Evolutionary conservation across 1,284 basidiomycete species (phyloP).

Genomic region (Xerocomus amazonicus): DNA sequence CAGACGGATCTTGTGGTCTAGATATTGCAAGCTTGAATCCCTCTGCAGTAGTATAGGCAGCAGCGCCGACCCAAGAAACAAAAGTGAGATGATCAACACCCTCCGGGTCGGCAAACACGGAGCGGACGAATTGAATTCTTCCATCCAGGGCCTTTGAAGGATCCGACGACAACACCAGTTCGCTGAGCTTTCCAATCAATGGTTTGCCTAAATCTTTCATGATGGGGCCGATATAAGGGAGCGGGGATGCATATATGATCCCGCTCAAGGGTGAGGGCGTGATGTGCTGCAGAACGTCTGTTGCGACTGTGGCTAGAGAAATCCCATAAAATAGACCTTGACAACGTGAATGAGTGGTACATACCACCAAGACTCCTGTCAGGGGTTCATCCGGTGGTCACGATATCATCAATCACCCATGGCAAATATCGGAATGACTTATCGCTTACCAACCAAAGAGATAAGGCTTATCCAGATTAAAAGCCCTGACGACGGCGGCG

Average conservation of each 20-base stretch:
- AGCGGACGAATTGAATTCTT: constrained; percentile 4
- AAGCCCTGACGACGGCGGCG: constrained; percentile 4
- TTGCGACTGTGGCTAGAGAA: background rate
- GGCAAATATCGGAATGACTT: background rate
- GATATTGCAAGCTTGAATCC: background rate
- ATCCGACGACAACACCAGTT: background rate
- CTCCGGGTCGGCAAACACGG: constrained; percentile 5
- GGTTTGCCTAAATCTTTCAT: constrained; percentile 3
- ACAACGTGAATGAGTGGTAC: background rate
- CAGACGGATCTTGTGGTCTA: background rate
- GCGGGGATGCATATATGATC: constrained; percentile 5
- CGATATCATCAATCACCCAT: background rate
- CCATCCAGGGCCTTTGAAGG: background rate
- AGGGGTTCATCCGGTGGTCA: background rate
- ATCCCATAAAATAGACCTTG: too few relatives aligned
- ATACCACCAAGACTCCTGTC: constrained; percentile 9
- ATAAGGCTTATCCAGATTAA: background rate
- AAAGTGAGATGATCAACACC: constrained; percentile 4
- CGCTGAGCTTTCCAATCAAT: background rate
- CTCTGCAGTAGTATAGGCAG: background rate
- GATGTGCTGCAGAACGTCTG: constrained; percentile 1
- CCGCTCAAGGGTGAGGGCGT: background rate
- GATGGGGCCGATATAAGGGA: constrained; percentile 8
- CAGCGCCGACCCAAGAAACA: constrained; percentile 3
- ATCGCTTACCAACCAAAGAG: constrained; percentile 5